Evolutionary conservation across 192 early-diverging fungal genomes (phyloP).

Genomic region (Coemansia interrupta): DNA sequence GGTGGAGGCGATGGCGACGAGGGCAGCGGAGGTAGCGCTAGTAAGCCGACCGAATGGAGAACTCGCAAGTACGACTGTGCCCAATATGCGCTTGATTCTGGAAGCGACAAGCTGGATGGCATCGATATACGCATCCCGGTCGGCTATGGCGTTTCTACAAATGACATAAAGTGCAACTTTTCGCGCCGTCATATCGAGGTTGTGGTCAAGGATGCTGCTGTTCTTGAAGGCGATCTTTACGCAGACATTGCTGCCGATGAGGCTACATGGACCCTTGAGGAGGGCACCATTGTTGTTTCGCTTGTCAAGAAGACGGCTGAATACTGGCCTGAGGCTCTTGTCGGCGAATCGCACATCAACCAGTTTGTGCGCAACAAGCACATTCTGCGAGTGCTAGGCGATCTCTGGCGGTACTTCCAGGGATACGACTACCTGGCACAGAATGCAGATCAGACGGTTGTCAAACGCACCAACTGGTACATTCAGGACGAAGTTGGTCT

Average conservation of each 20-base stretch:
- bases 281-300: conserved; percentile 21
- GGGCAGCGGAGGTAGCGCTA: not conserved
- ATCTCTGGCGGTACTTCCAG: conserved; percentile 50
- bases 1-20: conserved; percentile 10
- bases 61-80: conserved; percentile 37
- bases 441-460: conserved; percentile 18
- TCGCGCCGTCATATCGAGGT: conserved; percentile 22
- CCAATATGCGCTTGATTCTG: conserved; percentile 31
- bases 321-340: conserved; percentile 31
- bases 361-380: conserved; percentile 35
- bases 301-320: conserved; percentile 31
- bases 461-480: conserved; percentile 44
- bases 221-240: conserved; percentile 37
- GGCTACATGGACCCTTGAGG: conserved; percentile 38
- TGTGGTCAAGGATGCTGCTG: conserved; percentile 10
- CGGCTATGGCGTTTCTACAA: conserved; percentile 4
- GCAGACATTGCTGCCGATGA: conserved; percentile 18
- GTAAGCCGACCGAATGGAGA: conserved; percentile 21
- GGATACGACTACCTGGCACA: conserved; percentile 42
- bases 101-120: conserved; percentile 21
- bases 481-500: conserved; percentile 63
- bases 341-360: conserved; percentile 31
- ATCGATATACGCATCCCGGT: conserved; percentile 40
- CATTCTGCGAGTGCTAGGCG: conserved; percentile 27
- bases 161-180: conserved; percentile 27